Percentiles rank a stretch among this genome's conserved stretches.
These are phyloP conservation scores for Penicillium flavigenum DNA, from an alignment of 495 filamentous ascomycete genomes.

Conservation along the genomic window DNA sequence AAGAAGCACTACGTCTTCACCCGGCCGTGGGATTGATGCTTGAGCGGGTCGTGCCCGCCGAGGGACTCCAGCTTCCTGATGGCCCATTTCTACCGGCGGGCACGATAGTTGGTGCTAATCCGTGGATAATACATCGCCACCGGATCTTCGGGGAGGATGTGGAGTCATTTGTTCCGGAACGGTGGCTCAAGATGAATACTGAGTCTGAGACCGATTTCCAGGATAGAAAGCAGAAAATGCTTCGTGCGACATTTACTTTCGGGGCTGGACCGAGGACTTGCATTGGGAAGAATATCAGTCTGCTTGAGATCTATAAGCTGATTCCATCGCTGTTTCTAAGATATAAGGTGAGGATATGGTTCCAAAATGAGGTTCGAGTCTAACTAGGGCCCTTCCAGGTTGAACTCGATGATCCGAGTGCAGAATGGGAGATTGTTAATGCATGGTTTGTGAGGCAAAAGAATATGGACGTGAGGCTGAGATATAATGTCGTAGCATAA, in stretches of 20 bases:
- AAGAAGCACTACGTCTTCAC: slow-evolving; percentile 65
- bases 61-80: slow-evolving; percentile 39
- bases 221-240: slow-evolving; percentile 22
- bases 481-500: neutral
- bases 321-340: slow-evolving; percentile 62
- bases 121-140: slow-evolving; percentile 26
- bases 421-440: slow-evolving; percentile 31
- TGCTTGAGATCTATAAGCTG: slow-evolving; percentile 79
- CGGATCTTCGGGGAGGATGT: slow-evolving; percentile 17
- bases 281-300: slow-evolving; percentile 70
- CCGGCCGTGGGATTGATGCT: slow-evolving; percentile 59
- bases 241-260: slow-evolving; percentile 42
- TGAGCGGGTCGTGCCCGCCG: slow-evolving; percentile 45
- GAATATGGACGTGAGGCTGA: slow-evolving; percentile 21
- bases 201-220: slow-evolving; percentile 39
- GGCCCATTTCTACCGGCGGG: slow-evolving; percentile 58
- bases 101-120: slow-evolving; percentile 58
- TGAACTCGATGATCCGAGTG: slow-evolving; percentile 23
- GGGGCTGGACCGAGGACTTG: slow-evolving; percentile 64
- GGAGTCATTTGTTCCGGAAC: slow-evolving; percentile 52
- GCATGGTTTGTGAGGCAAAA: slow-evolving; percentile 37
- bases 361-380: neutral
- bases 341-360: slow-evolving; percentile 24
- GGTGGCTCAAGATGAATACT: slow-evolving; percentile 46
- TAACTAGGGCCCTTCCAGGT: slow-evolving; percentile 16